These are phyloP conservation scores for Arthrinium puccinioides DNA, from an alignment of 2,329 filamentous ascomycete genomes.

Conservation along the genomic window DNA sequence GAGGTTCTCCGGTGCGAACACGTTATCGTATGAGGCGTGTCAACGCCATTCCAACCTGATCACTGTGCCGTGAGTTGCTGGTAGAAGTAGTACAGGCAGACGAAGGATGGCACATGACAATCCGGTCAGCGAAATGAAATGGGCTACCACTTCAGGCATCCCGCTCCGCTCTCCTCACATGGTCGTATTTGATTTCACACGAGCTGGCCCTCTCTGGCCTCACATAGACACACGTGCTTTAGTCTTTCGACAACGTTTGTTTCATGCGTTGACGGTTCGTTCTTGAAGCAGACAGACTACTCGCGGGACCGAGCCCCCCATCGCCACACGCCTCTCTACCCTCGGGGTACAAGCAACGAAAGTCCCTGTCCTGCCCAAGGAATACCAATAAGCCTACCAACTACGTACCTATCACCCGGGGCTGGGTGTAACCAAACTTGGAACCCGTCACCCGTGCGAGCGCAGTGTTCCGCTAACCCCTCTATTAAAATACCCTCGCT, in stretches of 20 bases:
- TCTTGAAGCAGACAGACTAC: background rate
- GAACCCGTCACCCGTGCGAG: background rate
- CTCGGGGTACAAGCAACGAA: background rate
- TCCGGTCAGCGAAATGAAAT: background rate
- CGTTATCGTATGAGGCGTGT: background rate
- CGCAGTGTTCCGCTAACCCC: background rate
- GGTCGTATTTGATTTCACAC: background rate
- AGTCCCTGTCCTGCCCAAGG: background rate
- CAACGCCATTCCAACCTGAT: too few species aligned
- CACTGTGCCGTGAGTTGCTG: background rate
- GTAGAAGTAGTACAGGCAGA: background rate
- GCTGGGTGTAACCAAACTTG: background rate
- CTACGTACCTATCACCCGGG: too few species aligned
- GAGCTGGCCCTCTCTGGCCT: background rate
- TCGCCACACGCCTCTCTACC: background rate
- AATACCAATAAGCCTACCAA: background rate
- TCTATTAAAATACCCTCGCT: slow-evolving; percentile 3
- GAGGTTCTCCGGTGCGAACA: background rate
- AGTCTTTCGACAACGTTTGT: background rate
- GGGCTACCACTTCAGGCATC: slow-evolving; percentile 2
- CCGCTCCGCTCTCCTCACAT: background rate
- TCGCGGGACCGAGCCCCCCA: background rate
- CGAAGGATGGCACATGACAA: slow-evolving; percentile 2
- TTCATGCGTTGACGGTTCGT: background rate
- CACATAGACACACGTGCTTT: slow-evolving; percentile 1